These are phyloP conservation scores for Erigeron philadelphicus DNA, from an alignment of 140 eudicot species.

Conservation along the genomic window DNA sequence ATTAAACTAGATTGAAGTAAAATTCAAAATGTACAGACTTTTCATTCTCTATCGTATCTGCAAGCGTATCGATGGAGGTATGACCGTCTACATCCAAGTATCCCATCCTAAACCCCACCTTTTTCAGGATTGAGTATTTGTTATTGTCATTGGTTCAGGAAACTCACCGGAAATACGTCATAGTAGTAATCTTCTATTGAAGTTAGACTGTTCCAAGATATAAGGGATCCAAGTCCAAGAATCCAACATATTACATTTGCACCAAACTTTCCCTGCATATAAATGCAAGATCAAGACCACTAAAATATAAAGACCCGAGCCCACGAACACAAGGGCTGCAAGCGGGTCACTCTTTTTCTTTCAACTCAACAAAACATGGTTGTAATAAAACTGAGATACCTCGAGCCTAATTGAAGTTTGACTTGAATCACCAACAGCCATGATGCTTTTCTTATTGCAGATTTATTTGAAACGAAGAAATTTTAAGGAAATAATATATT, in stretches of 20 bases:
- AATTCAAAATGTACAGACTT: conserved; percentile 6
- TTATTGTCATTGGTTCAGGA: not conserved
- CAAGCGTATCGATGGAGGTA: no score
- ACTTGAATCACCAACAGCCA: no score
- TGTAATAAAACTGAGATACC: not conserved
- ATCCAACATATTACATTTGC: conserved; percentile 52
- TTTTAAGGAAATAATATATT: no score
- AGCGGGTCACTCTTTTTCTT: not conserved
- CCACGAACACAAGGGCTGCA: not conserved
- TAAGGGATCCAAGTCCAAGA: conserved; percentile 74
- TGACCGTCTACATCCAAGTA: no score
- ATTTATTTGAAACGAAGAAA: no score
- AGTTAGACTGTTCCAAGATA: conserved; percentile 63
- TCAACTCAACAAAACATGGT: no score
- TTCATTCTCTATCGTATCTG: not conserved
- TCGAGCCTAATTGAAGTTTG: not conserved
- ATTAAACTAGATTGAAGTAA: not conserved
- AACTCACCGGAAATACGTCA: conserved; percentile 55
- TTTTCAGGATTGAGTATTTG: no score
- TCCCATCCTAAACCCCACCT: no score
- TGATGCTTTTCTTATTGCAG: no score
- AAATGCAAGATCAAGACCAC: not conserved
- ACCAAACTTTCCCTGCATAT: conserved; percentile 45
- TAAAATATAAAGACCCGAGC: not conserved
- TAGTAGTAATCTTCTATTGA: conserved; percentile 69